These are phyloP conservation scores for Exophiala bonariae DNA, from an alignment of 2,329 filamentous ascomycete genomes.

Conservation along the genomic window DNA sequence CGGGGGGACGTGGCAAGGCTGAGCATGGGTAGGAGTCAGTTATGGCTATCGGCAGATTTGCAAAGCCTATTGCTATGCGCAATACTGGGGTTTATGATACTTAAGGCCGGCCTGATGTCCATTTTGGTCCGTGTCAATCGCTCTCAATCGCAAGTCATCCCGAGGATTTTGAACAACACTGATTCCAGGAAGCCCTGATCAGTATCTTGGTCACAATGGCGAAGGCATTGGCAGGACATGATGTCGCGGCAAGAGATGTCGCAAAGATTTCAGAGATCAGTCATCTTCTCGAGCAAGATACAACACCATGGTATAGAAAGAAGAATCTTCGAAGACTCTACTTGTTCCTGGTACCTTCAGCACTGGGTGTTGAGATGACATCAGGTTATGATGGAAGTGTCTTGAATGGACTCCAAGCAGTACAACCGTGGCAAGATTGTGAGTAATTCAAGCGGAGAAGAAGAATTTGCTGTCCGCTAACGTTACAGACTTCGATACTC, in stretches of 20 bases:
- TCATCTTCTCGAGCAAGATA: conserved; percentile 32
- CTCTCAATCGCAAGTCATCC: no score
- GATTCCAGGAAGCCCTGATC: no score
- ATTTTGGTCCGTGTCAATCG: no score
- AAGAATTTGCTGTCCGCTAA: conserved; percentile 42
- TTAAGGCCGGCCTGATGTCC: no score
- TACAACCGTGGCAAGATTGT: conserved; percentile 24
- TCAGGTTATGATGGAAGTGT: conserved; percentile 32
- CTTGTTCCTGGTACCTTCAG: conserved; percentile 58
- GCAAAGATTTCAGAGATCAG: conserved; percentile 18
- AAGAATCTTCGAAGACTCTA: conserved; percentile 59
- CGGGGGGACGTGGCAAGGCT: no score
- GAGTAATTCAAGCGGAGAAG: conserved; percentile 43
- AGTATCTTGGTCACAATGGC: conserved; percentile 15
- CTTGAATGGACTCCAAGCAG: conserved; percentile 20
- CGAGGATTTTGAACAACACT: no score
- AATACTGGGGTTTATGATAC: no score
- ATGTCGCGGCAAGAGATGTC: conserved; percentile 18
- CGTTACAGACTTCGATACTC: conserved; percentile 49
- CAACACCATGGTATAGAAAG: conserved; percentile 57
- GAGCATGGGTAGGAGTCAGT: no score
- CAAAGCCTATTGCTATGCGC: no score
- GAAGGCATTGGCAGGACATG: conserved; percentile 14
- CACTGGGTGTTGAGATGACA: conserved; percentile 64
- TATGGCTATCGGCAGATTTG: no score